Base-by-base conservation (phyloP, 306 rosid genomes). In the Quercus aquifolioides region DNA sequence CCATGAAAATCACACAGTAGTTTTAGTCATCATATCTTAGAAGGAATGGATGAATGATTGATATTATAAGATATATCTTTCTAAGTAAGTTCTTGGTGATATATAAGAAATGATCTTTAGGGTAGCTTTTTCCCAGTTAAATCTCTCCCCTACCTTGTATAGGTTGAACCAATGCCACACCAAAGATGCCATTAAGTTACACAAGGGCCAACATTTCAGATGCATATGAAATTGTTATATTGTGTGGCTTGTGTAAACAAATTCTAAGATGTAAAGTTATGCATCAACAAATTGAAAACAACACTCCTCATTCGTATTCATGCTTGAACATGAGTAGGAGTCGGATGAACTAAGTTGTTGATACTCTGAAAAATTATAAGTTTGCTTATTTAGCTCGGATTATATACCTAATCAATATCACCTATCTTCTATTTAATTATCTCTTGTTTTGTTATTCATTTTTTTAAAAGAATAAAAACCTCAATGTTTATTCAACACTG, bases 381-480 rank as follows among this genome's bases (percentile, higher is more conserved):
- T 14, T 15, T 14, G 3, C n/a, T 1, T 15, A 64, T 30, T 64
- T 10, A 23, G 23, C 26, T 10, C 23, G 26, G 65, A 23, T 10
- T 21, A 23, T 59, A 3, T 23, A 28, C 25, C 65, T 11, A 21
- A 59, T 10, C 11, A 23, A 23, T 23, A 60, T 25, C 17, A 4
- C 35, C 68, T 11, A 63, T 26, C 38, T 28, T 63, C 41, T 25
- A 18, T 63, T 28, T 41, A 41, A 41, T 41, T 26, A 14, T 63
- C 9, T 28, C 30, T 28, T 28, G 65, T 59, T 56, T 56, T 59
- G 13, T 55, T 5, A 19, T 55, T 1, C 21, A 75, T 65, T 87
- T 13, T 59, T 60, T 63, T 55, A 55, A 67, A 43, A 59, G 74
- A 79, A 81, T 41, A 15, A 76, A 69, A 79, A 78, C 78, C 60